These are phyloP conservation scores for Suillus decipiens DNA, from an alignment of 768 basidiomycete species.

Conservation along the genomic window DNA sequence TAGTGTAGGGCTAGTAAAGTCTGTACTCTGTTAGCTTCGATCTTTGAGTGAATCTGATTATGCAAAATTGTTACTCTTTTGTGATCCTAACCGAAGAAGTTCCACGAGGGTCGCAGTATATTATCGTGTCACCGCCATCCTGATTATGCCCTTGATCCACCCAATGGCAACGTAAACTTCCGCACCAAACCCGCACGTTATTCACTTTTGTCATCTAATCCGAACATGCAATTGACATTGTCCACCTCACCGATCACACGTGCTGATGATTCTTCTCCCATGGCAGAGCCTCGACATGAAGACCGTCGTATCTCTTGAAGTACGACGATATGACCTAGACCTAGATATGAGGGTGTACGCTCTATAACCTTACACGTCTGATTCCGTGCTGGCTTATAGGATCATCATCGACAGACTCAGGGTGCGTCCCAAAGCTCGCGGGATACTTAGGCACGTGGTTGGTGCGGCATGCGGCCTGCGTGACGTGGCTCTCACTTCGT, in stretches of 20 bases:
- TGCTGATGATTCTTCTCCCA: conserved; percentile 4
- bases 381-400: background rate
- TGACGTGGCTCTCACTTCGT: background rate
- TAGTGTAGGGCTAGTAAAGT: background rate
- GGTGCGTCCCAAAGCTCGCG: background rate
- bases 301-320: background rate
- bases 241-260: conserved; percentile 9
- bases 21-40: too few relatives aligned
- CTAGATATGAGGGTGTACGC: background rate
- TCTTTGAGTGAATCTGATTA: too few relatives aligned
- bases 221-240: background rate
- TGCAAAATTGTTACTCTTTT: background rate
- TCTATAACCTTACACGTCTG: background rate
- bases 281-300: conserved; percentile 1
- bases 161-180: background rate
- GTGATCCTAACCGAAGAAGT: background rate
- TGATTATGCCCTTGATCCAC: background rate
- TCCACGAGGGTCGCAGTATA: too few relatives aligned
- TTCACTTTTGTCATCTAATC: conserved; percentile 6
- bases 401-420: background rate
- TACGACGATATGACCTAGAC: background rate
- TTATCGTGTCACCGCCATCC: background rate
- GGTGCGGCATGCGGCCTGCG: background rate
- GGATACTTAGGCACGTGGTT: background rate
- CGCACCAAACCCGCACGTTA: conserved; percentile 5